Percentiles rank a stretch among this genome's conserved stretches.
Evolutionary conservation across 306 rosid species (phyloP).

Genomic region (Pyrus betulifolia): DNA sequence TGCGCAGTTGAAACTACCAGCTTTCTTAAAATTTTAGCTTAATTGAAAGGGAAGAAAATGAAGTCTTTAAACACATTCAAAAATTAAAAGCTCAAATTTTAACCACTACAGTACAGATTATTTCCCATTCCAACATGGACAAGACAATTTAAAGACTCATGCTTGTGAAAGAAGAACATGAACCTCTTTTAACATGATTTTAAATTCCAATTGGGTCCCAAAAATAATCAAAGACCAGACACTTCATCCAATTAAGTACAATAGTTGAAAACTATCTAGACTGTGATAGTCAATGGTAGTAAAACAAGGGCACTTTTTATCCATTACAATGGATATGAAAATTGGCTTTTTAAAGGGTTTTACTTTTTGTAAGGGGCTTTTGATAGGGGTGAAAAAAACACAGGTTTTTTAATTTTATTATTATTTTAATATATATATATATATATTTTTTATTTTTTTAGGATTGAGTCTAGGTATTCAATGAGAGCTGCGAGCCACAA

Average conservation of each 20-base stretch:
- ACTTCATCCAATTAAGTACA: conserved; percentile 8
- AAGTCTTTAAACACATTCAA: not conserved
- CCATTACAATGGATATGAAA: conserved; percentile 59
- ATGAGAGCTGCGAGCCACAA: too few relatives aligned
- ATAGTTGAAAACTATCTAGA: conserved; percentile 27
- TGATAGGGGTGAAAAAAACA: too few relatives aligned
- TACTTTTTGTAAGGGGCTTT: not conserved
- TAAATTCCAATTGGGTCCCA: conserved; percentile 41
- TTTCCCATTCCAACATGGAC: conserved; percentile 28
- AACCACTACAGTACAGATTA: not conserved
- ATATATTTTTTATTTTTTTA: too few relatives aligned
- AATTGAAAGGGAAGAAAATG: too few relatives aligned
- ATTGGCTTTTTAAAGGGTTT: conserved; percentile 41
- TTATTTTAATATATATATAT: too few relatives aligned
- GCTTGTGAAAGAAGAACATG: conserved; percentile 47
- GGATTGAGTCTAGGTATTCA: too few relatives aligned
- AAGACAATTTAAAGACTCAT: conserved; percentile 36
- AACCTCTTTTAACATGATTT: conserved; percentile 41
- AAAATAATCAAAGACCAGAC: conserved; percentile 24
- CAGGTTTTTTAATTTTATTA: too few relatives aligned
- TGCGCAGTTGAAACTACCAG: not conserved
- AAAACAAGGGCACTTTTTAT: conserved; percentile 56
- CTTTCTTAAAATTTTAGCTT: not conserved
- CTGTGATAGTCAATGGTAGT: conserved; percentile 76
- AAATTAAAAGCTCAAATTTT: not conserved